These are phyloP conservation scores for Thermomucor indicae-seudaticae DNA, from an alignment of 371 early-diverging fungal species.

Conservation along the genomic window DNA sequence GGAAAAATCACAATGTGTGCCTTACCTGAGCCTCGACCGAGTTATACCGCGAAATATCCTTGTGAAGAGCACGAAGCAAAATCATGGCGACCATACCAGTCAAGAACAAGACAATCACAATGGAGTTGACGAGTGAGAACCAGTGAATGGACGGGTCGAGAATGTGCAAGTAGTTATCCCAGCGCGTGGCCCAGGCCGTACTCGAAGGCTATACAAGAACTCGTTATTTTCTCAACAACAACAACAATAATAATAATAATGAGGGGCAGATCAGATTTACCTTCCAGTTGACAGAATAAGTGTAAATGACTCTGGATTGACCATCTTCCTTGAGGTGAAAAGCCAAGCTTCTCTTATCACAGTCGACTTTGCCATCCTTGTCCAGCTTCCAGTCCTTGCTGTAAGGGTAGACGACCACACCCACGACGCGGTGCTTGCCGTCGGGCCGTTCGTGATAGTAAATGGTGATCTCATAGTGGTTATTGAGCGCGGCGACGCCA, in stretches of 20 bases:
- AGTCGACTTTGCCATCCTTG: constrained; percentile 30
- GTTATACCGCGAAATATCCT: constrained; percentile 80
- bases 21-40: constrained; percentile 62
- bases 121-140: constrained; percentile 85
- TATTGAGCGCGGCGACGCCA: constrained; percentile 9
- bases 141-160: constrained; percentile 83
- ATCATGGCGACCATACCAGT: constrained; percentile 87
- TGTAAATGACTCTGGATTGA: constrained; percentile 58
- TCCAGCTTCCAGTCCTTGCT: constrained; percentile 40
- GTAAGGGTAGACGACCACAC: constrained; percentile 69
- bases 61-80: constrained; percentile 80
- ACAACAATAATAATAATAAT: too few species aligned
- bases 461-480: constrained; percentile 66
- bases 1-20: too few species aligned
- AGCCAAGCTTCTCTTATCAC: constrained; percentile 33
- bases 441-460: constrained; percentile 65
- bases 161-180: constrained; percentile 88
- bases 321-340: constrained; percentile 49
- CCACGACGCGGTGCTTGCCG: constrained; percentile 73
- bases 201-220: constrained; percentile 37
- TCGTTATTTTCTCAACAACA: neutral
- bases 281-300: constrained; percentile 84
- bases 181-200: constrained; percentile 90
- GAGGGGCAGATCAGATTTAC: constrained; percentile 40
- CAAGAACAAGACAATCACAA: constrained; percentile 83